phyloP scores from a whole-genome alignment of 306 rosid species.

The Hippophae gyantsensis region DNA sequence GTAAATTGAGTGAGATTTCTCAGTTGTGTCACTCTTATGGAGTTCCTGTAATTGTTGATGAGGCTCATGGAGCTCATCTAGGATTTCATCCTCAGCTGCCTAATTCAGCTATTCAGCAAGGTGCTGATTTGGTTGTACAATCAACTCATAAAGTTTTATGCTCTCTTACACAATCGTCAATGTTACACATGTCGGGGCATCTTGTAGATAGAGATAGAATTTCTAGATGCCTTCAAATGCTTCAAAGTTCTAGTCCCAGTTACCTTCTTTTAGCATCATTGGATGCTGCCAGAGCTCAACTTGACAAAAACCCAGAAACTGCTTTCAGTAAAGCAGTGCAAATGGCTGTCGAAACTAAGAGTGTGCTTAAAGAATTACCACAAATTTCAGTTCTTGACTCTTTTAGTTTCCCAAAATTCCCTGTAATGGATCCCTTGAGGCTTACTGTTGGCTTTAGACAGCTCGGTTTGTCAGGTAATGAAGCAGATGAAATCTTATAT shows the following conservation, averaged over 20 bases:
- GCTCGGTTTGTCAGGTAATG: slow-evolving; percentile 73
- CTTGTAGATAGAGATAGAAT: slow-evolving; percentile 51
- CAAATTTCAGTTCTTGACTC: slow-evolving; percentile 52
- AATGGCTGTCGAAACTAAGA: slow-evolving; percentile 47
- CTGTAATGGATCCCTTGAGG: slow-evolving; percentile 55
- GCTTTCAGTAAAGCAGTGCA: slow-evolving; percentile 42
- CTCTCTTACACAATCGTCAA: slow-evolving; percentile 83
- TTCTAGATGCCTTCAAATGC: slow-evolving; percentile 67
- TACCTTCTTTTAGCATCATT: slow-evolving; percentile 79
- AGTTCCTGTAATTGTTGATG: slow-evolving; percentile 81
- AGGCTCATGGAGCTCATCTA: slow-evolving; percentile 91
- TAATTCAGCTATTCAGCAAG: slow-evolving; percentile 65
- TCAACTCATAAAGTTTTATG: slow-evolving; percentile 79
- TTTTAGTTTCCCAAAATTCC: slow-evolving; percentile 35
- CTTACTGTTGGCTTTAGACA: slow-evolving; percentile 67
- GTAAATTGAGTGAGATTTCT: slow-evolving; percentile 50
- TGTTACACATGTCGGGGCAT: slow-evolving; percentile 69
- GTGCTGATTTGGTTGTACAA: slow-evolving; percentile 65
- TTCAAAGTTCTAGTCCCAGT: slow-evolving; percentile 89
- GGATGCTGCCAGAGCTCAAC: slow-evolving; percentile 87
- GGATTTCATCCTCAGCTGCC: slow-evolving; percentile 75
- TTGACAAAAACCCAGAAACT: slow-evolving; percentile 45
- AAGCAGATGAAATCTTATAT: slow-evolving; percentile 57
- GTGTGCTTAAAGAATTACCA: slow-evolving; percentile 28
- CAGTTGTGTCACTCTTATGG: slow-evolving; percentile 57